Evolutionary conservation across 2,329 filamentous ascomycete species (phyloP), one percentile per base, ranked within the genome.

Genomic region (Chrysoporthe deuterocubensis): DNA sequence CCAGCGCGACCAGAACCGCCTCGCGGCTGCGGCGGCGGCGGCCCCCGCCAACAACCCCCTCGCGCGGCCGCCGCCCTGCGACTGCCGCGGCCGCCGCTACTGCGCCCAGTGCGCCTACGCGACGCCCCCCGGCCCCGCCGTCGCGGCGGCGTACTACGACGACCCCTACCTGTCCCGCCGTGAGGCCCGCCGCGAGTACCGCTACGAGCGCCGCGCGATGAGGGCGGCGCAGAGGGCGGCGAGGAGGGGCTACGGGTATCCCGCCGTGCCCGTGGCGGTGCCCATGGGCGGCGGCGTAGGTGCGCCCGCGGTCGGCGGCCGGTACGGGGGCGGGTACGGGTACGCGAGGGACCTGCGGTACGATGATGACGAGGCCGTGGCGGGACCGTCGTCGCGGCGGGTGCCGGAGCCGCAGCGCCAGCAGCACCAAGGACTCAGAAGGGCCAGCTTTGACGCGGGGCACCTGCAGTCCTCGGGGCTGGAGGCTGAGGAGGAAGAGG

Each of bases 101-200:
- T 54, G 62, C 40, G 37, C 34, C n/a, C 62, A 64, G 62, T 54
- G 46, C 32, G 62, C 21, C 32, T 54, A 64, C 37, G 44, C 32
- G 57, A 32, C 43, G 42, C 42, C 59, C 26, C 37, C 43, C 40
- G n/a, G 37, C 7, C 32, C 42, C 26, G 42, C 48, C 3, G 34
- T 14, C 26, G 42, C 48, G 2, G 34, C 16, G 7, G 50, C 50
- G 13, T 42, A 42, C 60, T n/a, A 18, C 40, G n/a, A 42, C 37
- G 21, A 54, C 21, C 13, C 50, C 4, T 54, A 48, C 61, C 3
- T 63, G 8, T 42, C 56, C 56, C 26, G 13, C 50, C 50, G 50
- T 13, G 50, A 54, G 21, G 26, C 32, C 56, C 56, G 37, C 56
- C 56, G 34, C 56, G 37, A 11, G 56, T 42, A 42, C 56, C 56